Evolutionary conservation across 176 grass and related monocot species (phyloP).

Genomic region (Avena sativa): DNA sequence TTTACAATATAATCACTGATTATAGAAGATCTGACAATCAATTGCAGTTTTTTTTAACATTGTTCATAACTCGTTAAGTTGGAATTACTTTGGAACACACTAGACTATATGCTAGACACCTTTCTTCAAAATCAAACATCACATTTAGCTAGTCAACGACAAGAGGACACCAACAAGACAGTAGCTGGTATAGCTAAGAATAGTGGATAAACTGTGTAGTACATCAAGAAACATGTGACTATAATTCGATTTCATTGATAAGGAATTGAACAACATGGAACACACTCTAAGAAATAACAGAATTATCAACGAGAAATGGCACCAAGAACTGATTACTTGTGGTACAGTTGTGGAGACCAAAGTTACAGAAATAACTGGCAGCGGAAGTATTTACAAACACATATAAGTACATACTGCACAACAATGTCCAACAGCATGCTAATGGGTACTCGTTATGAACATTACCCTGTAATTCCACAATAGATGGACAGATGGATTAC

Average conservation of each 20-base stretch:
- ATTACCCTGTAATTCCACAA: constrained; percentile 26
- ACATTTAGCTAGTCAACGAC: constrained; percentile 21
- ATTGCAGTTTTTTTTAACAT: not conserved
- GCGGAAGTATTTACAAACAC: not conserved
- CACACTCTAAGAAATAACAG: not conserved
- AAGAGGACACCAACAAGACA: constrained; percentile 7
- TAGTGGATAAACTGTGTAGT: not conserved
- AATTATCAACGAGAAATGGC: not conserved
- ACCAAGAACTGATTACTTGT: not conserved
- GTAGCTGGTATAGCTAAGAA: not conserved
- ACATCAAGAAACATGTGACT: constrained; percentile 18
- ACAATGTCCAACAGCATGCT: not conserved
- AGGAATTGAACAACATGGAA: constrained; percentile 18
- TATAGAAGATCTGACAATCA: not conserved
- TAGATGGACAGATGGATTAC: constrained; percentile 5
- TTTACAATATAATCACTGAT: not conserved
- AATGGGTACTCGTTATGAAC: not conserved
- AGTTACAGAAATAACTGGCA: not conserved
- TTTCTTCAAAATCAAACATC: constrained; percentile 40
- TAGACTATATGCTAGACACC: not conserved
- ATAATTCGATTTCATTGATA: constrained; percentile 10
- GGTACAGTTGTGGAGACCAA: not conserved
- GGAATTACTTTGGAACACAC: not conserved
- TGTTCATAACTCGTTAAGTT: not conserved
- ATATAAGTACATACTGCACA: not conserved